Percentiles rank a stretch among this genome's conserved stretches.
phyloP scores from a whole-genome alignment of 148 eudicot species.

The Vaccinium vitisidaea region DNA sequence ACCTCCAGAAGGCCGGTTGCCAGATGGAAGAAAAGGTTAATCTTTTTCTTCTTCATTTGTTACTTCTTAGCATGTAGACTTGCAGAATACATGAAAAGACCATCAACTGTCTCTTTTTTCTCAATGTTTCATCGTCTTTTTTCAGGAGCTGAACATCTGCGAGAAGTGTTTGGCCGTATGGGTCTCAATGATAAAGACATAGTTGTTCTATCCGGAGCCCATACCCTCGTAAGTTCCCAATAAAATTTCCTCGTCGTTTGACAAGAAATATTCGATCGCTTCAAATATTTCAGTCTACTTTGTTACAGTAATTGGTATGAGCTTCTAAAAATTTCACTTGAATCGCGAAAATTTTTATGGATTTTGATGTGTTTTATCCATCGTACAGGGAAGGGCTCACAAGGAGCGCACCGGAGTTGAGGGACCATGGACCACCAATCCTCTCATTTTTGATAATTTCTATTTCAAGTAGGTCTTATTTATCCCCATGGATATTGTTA shows the following conservation, averaged over 20 bases:
- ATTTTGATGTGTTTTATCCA: not conserved
- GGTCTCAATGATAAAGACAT: conserved; percentile 84
- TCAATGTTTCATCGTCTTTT: not conserved
- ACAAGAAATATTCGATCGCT: not conserved
- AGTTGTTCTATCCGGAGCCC: conserved; percentile 86
- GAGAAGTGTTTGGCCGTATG: conserved; percentile 81
- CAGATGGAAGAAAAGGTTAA: conserved; percentile 81
- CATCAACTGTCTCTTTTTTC: not conserved
- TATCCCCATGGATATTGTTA: not conserved
- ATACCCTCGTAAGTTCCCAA: conserved; percentile 62
- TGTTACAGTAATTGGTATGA: not conserved
- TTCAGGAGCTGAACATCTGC: conserved; percentile 78
- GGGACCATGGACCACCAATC: conserved; percentile 88
- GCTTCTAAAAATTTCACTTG: not conserved
- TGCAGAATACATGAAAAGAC: not conserved
- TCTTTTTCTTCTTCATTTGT: not conserved
- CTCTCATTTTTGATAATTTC: conserved; percentile 77
- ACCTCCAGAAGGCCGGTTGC: conserved; percentile 84
- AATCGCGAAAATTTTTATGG: not conserved
- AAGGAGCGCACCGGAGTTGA: conserved; percentile 93
- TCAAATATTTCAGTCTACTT: not conserved
- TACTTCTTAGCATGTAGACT: not conserved
- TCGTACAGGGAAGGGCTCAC: conserved; percentile 81
- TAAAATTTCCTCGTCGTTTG: not conserved
- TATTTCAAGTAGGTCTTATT: conserved; percentile 59